Evolutionary conservation across 257 asterid species (phyloP), one percentile per base, ranked within the genome.

Genomic region (Euphrasia confusa): DNA sequence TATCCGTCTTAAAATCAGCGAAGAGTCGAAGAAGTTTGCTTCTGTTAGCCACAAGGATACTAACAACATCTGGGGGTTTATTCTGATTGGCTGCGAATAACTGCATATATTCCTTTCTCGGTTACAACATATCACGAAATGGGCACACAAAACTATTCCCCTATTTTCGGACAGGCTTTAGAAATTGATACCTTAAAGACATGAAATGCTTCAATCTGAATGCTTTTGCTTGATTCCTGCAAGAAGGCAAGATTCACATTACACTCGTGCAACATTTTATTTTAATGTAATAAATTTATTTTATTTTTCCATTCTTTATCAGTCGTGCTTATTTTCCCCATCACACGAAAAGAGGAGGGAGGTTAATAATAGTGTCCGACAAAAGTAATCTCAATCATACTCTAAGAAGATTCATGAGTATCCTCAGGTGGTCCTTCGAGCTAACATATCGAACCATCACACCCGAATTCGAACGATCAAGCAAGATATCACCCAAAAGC

Each of bases 151-250:
- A 35, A 58, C 24, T 9, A 58, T 61, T 49, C n/a, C 44, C 48
- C 17, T 28, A 35, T 52, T 60, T 37, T 17, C 28, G 26, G 58
- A 35, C 10, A 7, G 61, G 30, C 14, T 32, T 27, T 13, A 26
- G 44, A 26, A 35, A 26, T 14, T 61, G 17, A 58, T 79, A 88
- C 96, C 96, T 88, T 88, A 37, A 88, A 88, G 61, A 88, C 89
- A 63, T 88, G 95, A 71, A 88, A 88, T 12, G 95, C 96, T 72
- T 85, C 96, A 21, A 88, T 78, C 70, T 81, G 92, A 68, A 88
- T 85, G 75, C 81, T 85, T 77, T 88, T 88, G 87, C 91, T 81
- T 0, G 94, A 70, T 63, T 88, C 95, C 95, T 88, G 84, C 58
- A 54, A 78, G 32, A 64, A 60, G 73, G 69, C 57, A 78, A 47